A percentile compares a stretch with the other conserved stretches of the same genome.
Conservation (phyloP, 139 green algal genomes). For the Chara braunii region DNA sequence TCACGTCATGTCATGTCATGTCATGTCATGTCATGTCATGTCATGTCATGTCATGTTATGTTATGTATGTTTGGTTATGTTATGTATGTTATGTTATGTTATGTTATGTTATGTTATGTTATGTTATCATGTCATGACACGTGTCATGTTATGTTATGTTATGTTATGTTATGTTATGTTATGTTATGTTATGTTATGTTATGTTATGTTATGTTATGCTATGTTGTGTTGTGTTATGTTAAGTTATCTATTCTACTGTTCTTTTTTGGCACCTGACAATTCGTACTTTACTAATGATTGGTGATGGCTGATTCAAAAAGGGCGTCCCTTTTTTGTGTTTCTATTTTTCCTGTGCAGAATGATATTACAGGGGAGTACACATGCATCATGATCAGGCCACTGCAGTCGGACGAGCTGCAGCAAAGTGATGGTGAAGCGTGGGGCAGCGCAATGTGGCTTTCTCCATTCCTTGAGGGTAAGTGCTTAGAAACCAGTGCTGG, state of each 20-base stretch:
- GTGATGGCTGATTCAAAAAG: no score
- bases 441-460: neutral
- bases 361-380: conserved; percentile 80
- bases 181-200: neutral
- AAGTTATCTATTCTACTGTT: no score
- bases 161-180: conserved; percentile 2
- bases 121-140: neutral
- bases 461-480: neutral
- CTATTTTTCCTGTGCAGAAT: conserved; percentile 17
- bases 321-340: no score
- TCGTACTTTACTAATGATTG: no score
- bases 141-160: conserved; percentile 2
- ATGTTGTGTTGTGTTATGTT: neutral
- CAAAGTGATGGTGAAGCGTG: no score
- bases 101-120: neutral
- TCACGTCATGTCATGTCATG: neutral
- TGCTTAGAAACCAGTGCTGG: no score
- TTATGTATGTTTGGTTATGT: conserved; percentile 17
- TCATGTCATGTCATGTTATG: conserved; percentile 5
- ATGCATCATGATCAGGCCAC: conserved; percentile 72
- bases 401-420: conserved; percentile 59
- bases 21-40: conserved; percentile 2
- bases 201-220: neutral
- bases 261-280: no score
- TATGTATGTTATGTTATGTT: conserved; percentile 13